Evolutionary conservation across 2,329 filamentous ascomycete genomes (phyloP), one percentile per base, ranked within the genome.

Genomic region (Xylariaceae sp.): DNA sequence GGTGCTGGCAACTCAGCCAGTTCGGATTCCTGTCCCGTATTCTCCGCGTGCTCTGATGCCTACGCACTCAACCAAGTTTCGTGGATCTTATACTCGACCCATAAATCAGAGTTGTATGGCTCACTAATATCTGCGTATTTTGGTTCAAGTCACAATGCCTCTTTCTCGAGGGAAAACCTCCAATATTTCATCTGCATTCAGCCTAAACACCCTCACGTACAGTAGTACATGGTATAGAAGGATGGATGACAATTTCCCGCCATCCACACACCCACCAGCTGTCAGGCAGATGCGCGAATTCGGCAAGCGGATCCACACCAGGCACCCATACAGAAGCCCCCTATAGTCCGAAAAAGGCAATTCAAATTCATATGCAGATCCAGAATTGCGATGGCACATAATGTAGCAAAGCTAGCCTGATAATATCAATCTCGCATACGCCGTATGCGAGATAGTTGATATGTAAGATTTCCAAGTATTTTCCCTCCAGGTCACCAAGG

Each of bases 1-100:
- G 56, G 47, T 48, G 51, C 54, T 54, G 40, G 50, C 55, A 49
- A 54, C 62, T 65, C 62, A 65, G 62, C 62, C 62, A 61, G 43
- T 43, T 60, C 61, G 62, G 62, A 40, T 55, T 50, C 43, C 26
- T 47, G 48, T 57, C 62, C 62, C 61, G 61, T 55, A 42, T 61
- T 62, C 61, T 62, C 61, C 62, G 61, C 45, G 47, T 48, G 52
- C 52, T 60, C 50, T 60, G 52, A 54, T 48, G 48, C 47, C n/a
- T n/a, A n/a, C n/a, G n/a, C n/a, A n/a, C n/a, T 49, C 48, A 51
- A 52, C 52, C 60, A 54, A 48, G 54, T 45, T 57, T 50, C 57
- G 54, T 48, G 54, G 32, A 58, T 48, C 41, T 42, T 42, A 40
- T 20, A 51, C 54, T 56, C 50, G 57, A 58, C 52, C 20, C 44